Base-by-base conservation (phyloP, 192 early-diverging fungal genomes). In the Coemansia sp. region DNA sequence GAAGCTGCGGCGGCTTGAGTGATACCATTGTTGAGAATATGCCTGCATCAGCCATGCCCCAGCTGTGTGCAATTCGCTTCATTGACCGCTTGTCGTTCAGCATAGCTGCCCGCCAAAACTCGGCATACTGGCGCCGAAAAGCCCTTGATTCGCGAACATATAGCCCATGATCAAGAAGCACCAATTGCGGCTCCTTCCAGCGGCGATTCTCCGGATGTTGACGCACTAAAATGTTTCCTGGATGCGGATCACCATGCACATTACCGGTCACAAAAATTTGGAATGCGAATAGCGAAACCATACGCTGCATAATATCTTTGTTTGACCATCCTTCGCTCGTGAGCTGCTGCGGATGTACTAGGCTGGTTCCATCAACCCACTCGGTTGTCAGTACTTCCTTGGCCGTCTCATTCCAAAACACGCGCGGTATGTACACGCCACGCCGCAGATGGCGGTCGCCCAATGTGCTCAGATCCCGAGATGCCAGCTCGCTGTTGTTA, bases 121-220 rank as follows among this genome's bases (percentile, higher is more conserved):
- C 68, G 20, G 91, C 89, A 58, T 96, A 95, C 63, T 95, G 85
- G 49, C 83, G 65, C 12, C 84, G 82, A 71, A 98, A 95, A 28
- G 62, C 57, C 17, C 72, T 75, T 17, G 84, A 86, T 66, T 89
- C 89, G 59, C 88, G 82, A 25, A 95, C 86, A 62, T 95, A 98
- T 15, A 98, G 85, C 4, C 95, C 95, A 72, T 98, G 95, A 54
- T 98, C 95, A 50, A 98, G 79, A 7, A 98, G 71, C 5, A 94
- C 89, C 20, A 92, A 69, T 78, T 93, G 90, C 25, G 83, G 83
- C 28, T 69, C 62, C 14, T 49, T 61, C 52, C 64, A 53, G 4
- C 19, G 26, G 17, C 21, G 22, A 25, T 85, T 67, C 0, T 70
- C 25, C 0, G 92, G 92, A 57, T 92, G 84, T 20, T 72, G 78